Evolutionary conservation across 495 filamentous ascomycete species (phyloP), one percentile per base, ranked within the genome.

Genomic region (Peziza echinospora): DNA sequence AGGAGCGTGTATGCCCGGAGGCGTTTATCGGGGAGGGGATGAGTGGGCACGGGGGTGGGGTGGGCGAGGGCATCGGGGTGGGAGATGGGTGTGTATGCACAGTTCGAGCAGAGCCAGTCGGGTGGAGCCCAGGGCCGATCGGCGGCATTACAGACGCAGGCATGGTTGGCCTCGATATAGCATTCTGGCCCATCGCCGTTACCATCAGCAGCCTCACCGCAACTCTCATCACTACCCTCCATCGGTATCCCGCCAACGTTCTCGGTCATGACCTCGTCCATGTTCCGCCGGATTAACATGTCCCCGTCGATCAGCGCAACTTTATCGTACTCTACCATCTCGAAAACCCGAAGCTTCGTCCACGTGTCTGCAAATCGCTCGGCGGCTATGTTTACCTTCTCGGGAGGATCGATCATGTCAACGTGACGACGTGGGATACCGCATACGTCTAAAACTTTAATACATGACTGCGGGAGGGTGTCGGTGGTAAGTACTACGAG

Each of bases 331-430:
- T 56, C 59, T 25, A 53, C 58, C 2, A 69, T 49, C 24, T 63
- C 62, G 54, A 72, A 74, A 19, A 70, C 69, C 21, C 63, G 62
- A 0, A 73, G 61, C 46, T 75, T 74, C 1, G 70, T 71, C 69
- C 67, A 73, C 16, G 71, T 73, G 47, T 73, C 68, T 39, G 53
- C 52, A 46, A 72, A 73, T 11, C 69, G 64, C 26, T 63, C 56
- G 0, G 66, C 65, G 26, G 68, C 65, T 5, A 65, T 48, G 4
- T 48, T 21, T n/a, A 55, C 49, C 17, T 60, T 51, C 8, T 40
- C 37, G 39, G 46, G 53, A 1, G 62, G 62, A 0, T 47, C 41
- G 13, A 74, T 52, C 0, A 60, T 55, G 9, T 64, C 51, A 26
- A 64, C 53, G 24, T 61, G 34, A 45, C 64, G 66, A 3, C 59